Conservation (phyloP, 306 rosid genomes). For the Mimosa bimucronata region DNA sequence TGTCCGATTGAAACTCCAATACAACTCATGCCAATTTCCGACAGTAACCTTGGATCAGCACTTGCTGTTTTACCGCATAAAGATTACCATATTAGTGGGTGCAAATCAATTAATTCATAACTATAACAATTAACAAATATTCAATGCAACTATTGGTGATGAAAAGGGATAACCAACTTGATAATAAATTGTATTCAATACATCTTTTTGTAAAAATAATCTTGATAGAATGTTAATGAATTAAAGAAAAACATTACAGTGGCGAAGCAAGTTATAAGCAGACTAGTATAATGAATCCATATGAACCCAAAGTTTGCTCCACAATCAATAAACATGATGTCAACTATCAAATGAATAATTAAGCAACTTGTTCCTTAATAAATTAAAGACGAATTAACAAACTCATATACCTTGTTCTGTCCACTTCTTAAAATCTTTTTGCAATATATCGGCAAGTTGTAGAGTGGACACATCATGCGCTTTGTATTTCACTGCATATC, state of each 20-base stretch:
- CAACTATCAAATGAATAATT: neutral
- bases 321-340: neutral
- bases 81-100: neutral
- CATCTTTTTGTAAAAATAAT: neutral
- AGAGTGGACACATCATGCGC: conserved; percentile 66
- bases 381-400: neutral
- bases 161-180: neutral
- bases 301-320: neutral
- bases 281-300: neutral
- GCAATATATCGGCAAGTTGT: conserved; percentile 60
- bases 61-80: conserved; percentile 40
- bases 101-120: neutral
- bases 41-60: conserved; percentile 48
- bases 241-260: neutral
- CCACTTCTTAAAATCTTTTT: conserved; percentile 87
- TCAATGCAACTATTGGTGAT: neutral
- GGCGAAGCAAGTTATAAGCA: neutral
- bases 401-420: conserved; percentile 58
- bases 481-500: conserved; percentile 71
- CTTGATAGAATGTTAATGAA: neutral
- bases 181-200: neutral
- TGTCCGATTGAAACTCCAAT: conserved; percentile 63
- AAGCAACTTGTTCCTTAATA: neutral
- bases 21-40: conserved; percentile 80
- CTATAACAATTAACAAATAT: no score